phyloP scores from a whole-genome alignment of 2,329 filamentous ascomycete species.

The Colletotrichum lini region DNA sequence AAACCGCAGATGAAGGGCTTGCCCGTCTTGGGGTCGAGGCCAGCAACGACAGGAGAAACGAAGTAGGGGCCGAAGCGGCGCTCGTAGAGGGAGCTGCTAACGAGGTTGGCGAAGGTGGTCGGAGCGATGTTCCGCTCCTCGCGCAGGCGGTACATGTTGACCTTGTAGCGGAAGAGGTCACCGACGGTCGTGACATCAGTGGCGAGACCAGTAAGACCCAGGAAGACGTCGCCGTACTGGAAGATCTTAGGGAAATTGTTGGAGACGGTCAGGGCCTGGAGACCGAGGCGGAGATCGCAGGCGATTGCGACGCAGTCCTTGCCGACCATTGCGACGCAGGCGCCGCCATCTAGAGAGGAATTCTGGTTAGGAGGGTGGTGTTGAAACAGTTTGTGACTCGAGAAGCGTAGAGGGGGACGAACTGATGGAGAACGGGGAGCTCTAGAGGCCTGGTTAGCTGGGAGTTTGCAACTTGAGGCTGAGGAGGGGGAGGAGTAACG shows the following conservation, averaged over 20 bases:
- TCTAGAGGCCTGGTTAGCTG: conserved; percentile 66
- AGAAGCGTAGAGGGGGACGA: conserved; percentile 52
- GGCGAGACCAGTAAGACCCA: conserved; percentile 94
- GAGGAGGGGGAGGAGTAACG: conserved; percentile 27
- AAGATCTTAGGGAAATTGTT: conserved; percentile 99
- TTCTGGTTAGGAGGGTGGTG: conserved; percentile 42
- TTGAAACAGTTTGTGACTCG: conserved; percentile 28
- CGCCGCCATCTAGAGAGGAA: conserved; percentile 79
- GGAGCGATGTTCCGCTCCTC: conserved; percentile 98
- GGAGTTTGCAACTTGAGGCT: conserved; percentile 46
- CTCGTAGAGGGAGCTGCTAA: conserved; percentile 93
- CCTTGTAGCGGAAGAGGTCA: conserved; percentile 99
- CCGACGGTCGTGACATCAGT: conserved; percentile 96
- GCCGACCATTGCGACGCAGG: conserved; percentile 98
- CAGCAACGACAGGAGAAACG: conserved; percentile 93
- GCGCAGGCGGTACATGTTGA: conserved; percentile 99
- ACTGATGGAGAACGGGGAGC: conserved; percentile 97
- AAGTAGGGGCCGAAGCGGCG: conserved; percentile 97
- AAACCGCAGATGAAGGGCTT: conserved; percentile 99
- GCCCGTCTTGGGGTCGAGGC: conserved; percentile 92
- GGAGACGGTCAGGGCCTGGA: conserved; percentile 96
- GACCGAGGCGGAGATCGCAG: conserved; percentile 96
- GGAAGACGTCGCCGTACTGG: conserved; percentile 94
- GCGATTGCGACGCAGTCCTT: conserved; percentile 99
- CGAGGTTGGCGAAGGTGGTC: conserved; percentile 95